These are phyloP conservation scores for Talaromyces atroroseus DNA, from an alignment of 2,329 filamentous ascomycete genomes.

Conservation along the genomic window DNA sequence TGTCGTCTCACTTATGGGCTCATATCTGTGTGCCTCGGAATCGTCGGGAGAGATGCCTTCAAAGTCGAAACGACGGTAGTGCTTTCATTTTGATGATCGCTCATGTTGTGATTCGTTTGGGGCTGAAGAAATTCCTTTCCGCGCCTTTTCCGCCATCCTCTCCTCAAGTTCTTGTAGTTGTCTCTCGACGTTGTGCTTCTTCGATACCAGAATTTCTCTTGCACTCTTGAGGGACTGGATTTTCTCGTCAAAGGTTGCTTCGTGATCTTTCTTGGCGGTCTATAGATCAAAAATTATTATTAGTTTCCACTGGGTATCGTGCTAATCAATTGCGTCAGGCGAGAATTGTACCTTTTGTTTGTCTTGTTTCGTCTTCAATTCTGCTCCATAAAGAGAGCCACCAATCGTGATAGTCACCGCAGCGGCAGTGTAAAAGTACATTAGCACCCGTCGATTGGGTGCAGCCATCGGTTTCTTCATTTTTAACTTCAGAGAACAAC, in stretches of 20 bases:
- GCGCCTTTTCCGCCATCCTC: conserved; percentile 36
- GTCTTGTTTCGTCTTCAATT: conserved; percentile 51
- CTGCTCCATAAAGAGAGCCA: conserved; percentile 56
- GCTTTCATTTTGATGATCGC: conserved; percentile 1
- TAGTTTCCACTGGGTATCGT: not conserved
- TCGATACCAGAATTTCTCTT: conserved; percentile 46
- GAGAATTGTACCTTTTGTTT: conserved; percentile 42
- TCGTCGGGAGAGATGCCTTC: not conserved
- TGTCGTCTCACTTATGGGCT: not conserved
- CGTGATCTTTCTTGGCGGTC: conserved; percentile 42
- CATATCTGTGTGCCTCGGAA: not conserved
- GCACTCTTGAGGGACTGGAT: conserved; percentile 50
- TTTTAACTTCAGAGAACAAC: not conserved
- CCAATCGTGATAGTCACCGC: conserved; percentile 53
- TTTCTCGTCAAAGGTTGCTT: conserved; percentile 50
- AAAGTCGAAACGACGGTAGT: not conserved
- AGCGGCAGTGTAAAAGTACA: conserved; percentile 50
- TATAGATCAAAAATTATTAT: conserved; percentile 18
- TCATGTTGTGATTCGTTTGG: conserved; percentile 2
- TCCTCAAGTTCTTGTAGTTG: conserved; percentile 51
- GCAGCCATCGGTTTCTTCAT: conserved; percentile 10
- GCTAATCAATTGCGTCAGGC: not conserved
- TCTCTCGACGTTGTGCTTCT: conserved; percentile 50
- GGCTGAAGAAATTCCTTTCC: conserved; percentile 11
- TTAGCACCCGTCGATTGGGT: conserved; percentile 37